Percentiles rank a stretch among this genome's conserved stretches.
Evolutionary conservation across 495 filamentous ascomycete species (phyloP).

Genomic region (Aspergillus sclerotioniger): DNA sequence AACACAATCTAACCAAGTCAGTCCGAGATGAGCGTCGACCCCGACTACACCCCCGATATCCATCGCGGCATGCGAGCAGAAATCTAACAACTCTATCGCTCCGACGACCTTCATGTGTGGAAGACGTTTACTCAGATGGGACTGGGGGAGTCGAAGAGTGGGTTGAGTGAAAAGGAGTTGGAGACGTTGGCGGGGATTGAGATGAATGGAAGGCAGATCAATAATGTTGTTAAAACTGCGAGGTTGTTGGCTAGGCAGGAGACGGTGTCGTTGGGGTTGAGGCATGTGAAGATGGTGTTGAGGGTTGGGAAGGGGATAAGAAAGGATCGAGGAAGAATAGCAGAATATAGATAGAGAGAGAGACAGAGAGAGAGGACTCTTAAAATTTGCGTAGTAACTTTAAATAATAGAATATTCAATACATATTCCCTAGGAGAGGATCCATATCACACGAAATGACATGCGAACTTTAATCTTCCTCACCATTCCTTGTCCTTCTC

Average conservation of each 20-base stretch:
- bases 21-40: neutral
- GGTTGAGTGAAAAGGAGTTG: conserved; percentile 35
- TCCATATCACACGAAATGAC: too few species aligned
- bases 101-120: conserved; percentile 5
- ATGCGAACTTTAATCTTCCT: too few species aligned
- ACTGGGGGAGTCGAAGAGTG: conserved; percentile 13
- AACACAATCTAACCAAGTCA: too few species aligned
- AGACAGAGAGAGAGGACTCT: too few species aligned
- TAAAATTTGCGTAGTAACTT: too few species aligned
- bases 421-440: too few species aligned
- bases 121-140: neutral
- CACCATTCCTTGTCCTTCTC: too few species aligned
- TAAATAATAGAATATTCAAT: too few species aligned
- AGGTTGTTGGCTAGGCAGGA: neutral
- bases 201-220: conserved; percentile 64
- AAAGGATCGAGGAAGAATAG: too few species aligned
- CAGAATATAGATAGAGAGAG: too few species aligned
- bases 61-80: neutral
- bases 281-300: neutral
- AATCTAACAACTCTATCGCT: neutral
- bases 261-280: neutral
- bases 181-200: conserved; percentile 39
- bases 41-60: neutral
- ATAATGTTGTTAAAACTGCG: conserved; percentile 49
- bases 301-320: neutral